Base-by-base conservation (phyloP, 176 grass and related monocot species). In the Rhipidocladum racemiflorum region DNA sequence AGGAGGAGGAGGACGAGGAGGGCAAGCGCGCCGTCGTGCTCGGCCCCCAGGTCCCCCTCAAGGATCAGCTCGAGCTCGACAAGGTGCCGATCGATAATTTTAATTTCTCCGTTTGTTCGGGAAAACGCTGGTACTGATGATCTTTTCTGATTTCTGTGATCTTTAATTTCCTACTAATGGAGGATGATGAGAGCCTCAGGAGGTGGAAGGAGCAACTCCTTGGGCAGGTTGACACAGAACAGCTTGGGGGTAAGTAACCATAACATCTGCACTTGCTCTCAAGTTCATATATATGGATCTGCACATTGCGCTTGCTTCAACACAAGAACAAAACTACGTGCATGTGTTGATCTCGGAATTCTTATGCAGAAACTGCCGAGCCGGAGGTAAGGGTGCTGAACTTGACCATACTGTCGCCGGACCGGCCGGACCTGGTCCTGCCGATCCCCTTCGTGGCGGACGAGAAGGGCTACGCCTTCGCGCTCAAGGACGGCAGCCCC, bases 131-230 rank as follows among this genome's bases (percentile, higher is more conserved):
- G 56, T 21, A 6, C 24, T 44, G 14, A 74, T 74, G 23, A n/a
- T 49, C 25, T 24, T 4, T 0, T 29, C 43, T 20, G 32, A 27
- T 34, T 56, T 45, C 12, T 56, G 3, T 3, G 39, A 82, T 54
- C 1, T 49, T 16, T n/a, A n/a, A n/a, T n/a, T n/a, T 29, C 34
- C 23, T 56, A 39, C 23, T 0, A 38, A 55, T 50, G 23, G 27
- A 97, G 94, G 94, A 97, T 86, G 94, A 97, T 42, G 94, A 97
- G 74, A 97, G 94, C 57, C 80, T 93, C 65, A 89, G 89, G 78
- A 93, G 89, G 91, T 97, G 94, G 94, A 97, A 97, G 81, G 91
- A 97, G 74, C 84, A 92, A 24, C 94, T 97, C 59, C 94, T 97
- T 40, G 94, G 91, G 45, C 89, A 85, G 60, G 94, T 97, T 5